Base-by-base conservation (phyloP, 176 grass and related monocot genomes). In the Zizania latifolia region DNA sequence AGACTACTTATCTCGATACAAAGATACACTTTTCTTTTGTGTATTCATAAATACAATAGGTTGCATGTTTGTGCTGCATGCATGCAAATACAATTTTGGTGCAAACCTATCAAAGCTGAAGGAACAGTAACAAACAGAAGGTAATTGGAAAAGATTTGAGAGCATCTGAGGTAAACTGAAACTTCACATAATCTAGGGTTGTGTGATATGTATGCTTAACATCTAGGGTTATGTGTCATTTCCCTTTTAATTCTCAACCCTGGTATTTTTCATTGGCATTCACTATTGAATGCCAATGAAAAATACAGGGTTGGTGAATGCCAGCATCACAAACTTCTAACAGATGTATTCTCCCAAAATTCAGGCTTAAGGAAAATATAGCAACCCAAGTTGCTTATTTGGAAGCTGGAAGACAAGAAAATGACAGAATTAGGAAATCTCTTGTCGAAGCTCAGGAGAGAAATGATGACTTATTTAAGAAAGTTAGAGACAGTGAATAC, bases 301-400 rank as follows among this genome's bases (percentile, higher is more conserved):
- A n/a, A n/a, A n/a, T n/a, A n/a, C n/a, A n/a, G n/a, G n/a, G n/a
- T n/a, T n/a, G n/a, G n/a, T 43, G 39, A 17, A 57, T 58, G 23
- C 58, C 17, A 78, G 59, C 27, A 58, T 45, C 17, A 70, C 71
- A 64, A 71, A 77, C 45, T 53, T 55, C 24, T n/a, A 82, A 48
- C 45, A 68, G 19, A 76, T 81, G 56, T n/a, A 22, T 76, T 65
- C 58, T 60, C 23, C 67, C 31, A 22, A 56, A 33, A 53, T 62
- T 82, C 56, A 89, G 90, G 82, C 76, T 89, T 62, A 68, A 86
- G 70, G 86, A 92, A 66, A 75, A 82, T 32, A 77, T 86, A 70
- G 65, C 16, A 7, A 65, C 17, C 26, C 66, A 58, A 58, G 38
- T 5, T 78, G 44, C 53, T 79, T 72, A 68, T 74, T 62, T 88